A percentile compares a stretch with the other conserved stretches of the same genome.
Conservation (phyloP, 345 rosid genomes). For the Mercurialis annua region DNA sequence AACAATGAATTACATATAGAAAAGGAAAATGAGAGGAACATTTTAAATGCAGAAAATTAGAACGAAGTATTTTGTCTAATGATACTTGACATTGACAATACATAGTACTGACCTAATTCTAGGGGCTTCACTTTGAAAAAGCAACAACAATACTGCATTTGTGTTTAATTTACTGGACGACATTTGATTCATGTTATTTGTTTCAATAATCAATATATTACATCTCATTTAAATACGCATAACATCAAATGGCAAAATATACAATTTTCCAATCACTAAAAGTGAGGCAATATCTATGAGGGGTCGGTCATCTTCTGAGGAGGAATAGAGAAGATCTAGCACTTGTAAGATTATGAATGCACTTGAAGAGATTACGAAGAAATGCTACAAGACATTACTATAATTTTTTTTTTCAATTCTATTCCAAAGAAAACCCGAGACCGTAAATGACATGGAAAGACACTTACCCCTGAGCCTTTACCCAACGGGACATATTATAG, state of each 20-base stretch:
- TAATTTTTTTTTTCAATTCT: neutral
- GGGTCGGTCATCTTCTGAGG: neutral
- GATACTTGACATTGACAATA: neutral
- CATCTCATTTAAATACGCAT: neutral
- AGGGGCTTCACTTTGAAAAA: neutral
- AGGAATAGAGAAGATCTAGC: neutral
- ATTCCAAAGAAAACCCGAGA: neutral
- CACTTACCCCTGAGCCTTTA: constrained; percentile 34
- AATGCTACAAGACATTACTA: neutral
- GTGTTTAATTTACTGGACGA: neutral
- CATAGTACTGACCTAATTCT: neutral
- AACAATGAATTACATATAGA: neutral
- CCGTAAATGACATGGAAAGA: neutral
- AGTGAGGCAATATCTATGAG: neutral
- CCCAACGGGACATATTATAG: constrained; percentile 91
- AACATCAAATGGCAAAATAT: neutral
- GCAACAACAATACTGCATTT: neutral
- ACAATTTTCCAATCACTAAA: neutral
- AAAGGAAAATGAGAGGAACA: neutral
- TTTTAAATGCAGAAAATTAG: neutral
- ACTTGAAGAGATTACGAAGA: neutral
- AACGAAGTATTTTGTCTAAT: neutral
- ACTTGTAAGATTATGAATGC: neutral
- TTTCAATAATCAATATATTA: neutral
- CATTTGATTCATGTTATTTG: neutral